Base-by-base conservation (phyloP, 176 grass and related monocot genomes). In the Alloteropsis semialata region DNA sequence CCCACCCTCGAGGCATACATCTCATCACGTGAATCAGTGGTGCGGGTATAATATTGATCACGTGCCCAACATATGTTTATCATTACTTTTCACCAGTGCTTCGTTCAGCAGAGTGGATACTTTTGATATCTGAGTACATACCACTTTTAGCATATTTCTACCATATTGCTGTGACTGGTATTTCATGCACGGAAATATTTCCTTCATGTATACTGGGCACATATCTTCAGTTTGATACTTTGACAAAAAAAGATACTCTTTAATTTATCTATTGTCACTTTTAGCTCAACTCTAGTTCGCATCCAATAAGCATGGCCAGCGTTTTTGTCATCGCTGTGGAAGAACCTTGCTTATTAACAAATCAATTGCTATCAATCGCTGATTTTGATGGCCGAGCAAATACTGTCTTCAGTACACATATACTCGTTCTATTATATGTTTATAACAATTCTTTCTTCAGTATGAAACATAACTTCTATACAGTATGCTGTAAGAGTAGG, bases 101-200 rank as follows among this genome's bases (percentile, higher is more conserved):
- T 49, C 54, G 19, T 61, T 62, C 56, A 61, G 30, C 10, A n/a
- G 60, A 79, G 13, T 71, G 30, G 43, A 32, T n/a, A 29, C 29
- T 78, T 51, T 5, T 60, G 22, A 29, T 63, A 44, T 46, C 18
- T 49, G 30, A 15, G 45, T 72, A 72, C 18, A 24, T 77, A 51
- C 27, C 41, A 18, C 43, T 33, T 48, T 3, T 79, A 63, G 2
- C 17, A 80, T 72, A 54, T 79, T 86, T 79, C 43, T 72, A 39
- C 44, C 34, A 33, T 51, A 38, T 53, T 71, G 4, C 62, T n/a
- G 27, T 10, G 8, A 29, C 17, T 41, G 27, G 43, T 55, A 25
- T 37, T 5, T 54, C 11, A 18, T 33, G 38, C 32, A 59, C 34
- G 62, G 14, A 2, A 36, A 59, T 6, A 46, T 77, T 65, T 37